Conservation (phyloP, 2,329 filamentous ascomycete genomes). For the Annulohypoxylon truncatum region DNA sequence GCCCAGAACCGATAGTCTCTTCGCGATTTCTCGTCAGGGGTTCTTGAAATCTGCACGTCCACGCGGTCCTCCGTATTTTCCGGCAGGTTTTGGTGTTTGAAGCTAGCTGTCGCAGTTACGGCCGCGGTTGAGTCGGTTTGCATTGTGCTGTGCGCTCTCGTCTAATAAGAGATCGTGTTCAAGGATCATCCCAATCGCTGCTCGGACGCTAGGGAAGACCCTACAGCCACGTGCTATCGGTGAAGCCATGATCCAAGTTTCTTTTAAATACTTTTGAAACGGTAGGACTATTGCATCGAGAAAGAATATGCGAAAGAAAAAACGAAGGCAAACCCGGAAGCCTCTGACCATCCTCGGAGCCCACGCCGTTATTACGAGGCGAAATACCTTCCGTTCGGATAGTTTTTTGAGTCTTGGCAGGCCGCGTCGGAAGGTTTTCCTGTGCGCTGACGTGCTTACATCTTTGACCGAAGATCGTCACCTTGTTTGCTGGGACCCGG, state of each 20-base stretch:
- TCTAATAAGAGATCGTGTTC: conserved; percentile 1
- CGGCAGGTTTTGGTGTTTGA: neutral
- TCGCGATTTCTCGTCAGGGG: neutral
- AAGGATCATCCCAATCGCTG: neutral
- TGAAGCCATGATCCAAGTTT: neutral
- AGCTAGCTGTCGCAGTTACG: neutral
- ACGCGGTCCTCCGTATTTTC: neutral
- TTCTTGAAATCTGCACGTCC: neutral
- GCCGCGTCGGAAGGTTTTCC: conserved; percentile 30
- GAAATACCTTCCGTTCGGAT: conserved; percentile 25
- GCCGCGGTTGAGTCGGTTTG: neutral
- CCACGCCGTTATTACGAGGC: conserved; percentile 14
- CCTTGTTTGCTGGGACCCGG: neutral
- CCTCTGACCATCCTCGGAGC: conserved; percentile 5
- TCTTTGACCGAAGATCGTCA: conserved; percentile 8
- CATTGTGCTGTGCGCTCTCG: conserved; percentile 23
- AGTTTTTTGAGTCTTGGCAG: conserved; percentile 10
- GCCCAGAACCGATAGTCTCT: conserved; percentile 39
- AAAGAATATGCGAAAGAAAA: neutral
- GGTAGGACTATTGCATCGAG: neutral
- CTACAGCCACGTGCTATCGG: neutral
- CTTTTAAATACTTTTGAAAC: conserved; percentile 12
- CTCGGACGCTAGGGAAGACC: neutral
- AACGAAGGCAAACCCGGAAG: neutral
- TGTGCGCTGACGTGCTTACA: conserved; percentile 1